Evolutionary conservation across 2,329 filamentous ascomycete species (phyloP).

Genomic region (Blastomyces parvus): DNA sequence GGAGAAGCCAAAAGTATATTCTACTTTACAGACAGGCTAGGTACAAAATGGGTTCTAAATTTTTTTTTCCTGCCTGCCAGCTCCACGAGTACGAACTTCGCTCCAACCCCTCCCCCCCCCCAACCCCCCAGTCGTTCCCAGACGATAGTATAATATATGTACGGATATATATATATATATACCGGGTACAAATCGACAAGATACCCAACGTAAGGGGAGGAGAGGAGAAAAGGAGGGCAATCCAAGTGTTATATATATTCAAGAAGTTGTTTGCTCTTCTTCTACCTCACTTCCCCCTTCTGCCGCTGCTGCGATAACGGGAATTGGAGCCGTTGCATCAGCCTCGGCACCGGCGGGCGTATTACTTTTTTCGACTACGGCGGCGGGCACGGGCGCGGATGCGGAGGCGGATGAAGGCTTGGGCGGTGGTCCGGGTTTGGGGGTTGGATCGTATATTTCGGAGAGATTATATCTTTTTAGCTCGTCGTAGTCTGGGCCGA

Average conservation of each 20-base stretch:
- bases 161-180: too few relatives aligned
- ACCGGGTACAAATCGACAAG: too few relatives aligned
- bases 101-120: too few relatives aligned
- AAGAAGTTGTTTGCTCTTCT: not conserved
- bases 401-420: not conserved
- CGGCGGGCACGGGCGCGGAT: not conserved
- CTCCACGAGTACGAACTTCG: too few relatives aligned
- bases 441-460: slow-evolving; percentile 48
- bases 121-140: too few relatives aligned
- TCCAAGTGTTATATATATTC: not conserved
- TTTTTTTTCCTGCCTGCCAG: too few relatives aligned
- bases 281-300: not conserved
- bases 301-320: not conserved
- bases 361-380: not conserved
- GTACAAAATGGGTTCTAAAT: too few relatives aligned
- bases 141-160: too few relatives aligned
- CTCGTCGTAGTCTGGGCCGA: slow-evolving; percentile 49
- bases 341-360: not conserved
- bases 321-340: not conserved
- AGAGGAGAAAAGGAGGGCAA: too few relatives aligned
- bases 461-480: slow-evolving; percentile 55
- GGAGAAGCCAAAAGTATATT: too few relatives aligned
- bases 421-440: slow-evolving; percentile 17
- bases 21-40: too few relatives aligned
- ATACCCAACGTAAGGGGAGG: too few relatives aligned